Evolutionary conservation across 176 grass and related monocot genomes (phyloP), one percentile per base, ranked within the genome.

Genomic region (Zea luxurians): DNA sequence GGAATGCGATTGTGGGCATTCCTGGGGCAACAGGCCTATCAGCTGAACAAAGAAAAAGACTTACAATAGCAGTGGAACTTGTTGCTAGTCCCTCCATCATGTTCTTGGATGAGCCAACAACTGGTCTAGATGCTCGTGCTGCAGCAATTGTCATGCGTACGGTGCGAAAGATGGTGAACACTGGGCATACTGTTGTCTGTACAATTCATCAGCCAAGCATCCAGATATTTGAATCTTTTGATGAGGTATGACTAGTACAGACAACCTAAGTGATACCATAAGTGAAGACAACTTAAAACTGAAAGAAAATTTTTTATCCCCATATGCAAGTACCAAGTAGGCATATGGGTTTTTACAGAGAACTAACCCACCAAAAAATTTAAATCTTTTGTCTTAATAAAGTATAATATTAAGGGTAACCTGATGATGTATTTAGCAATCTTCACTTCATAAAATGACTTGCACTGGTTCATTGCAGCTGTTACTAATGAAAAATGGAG

Each of bases 151-250:
- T 96, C 53, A 96, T 96, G 93, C 79, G 90, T 72, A 83, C 93
- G 60, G 75, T 96, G 38, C 83, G 93, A 81, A 96, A 96, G 68
- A 96, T 87, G 17, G 93, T 96, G 61, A 90, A 96, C 79, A 92
- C 90, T 17, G 90, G 93, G 57, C 85, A 90, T 34, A 96, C 93
- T 76, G 93, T 96, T n/a, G 89, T 96, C 17, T 92, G 89, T 72
- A 96, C 93, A 70, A 96, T 96, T 76, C 93, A 96, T 96, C 93
- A 96, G 71, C 93, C 93, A 63, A 96, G 87, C 79, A 92, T 88
- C 40, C 87, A 86, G 71, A 92, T 96, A 78, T 96, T 92, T 78
- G 87, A 96, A 92, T 88, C 93, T 86, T 96, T 96, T 76, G 93
- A 96, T 68, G 93, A 96, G 93, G 93, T 96, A 92, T 8, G 27